These are phyloP conservation scores for Fraxinus baroniana DNA, from an alignment of 305 asterid species.

Conservation along the genomic window DNA sequence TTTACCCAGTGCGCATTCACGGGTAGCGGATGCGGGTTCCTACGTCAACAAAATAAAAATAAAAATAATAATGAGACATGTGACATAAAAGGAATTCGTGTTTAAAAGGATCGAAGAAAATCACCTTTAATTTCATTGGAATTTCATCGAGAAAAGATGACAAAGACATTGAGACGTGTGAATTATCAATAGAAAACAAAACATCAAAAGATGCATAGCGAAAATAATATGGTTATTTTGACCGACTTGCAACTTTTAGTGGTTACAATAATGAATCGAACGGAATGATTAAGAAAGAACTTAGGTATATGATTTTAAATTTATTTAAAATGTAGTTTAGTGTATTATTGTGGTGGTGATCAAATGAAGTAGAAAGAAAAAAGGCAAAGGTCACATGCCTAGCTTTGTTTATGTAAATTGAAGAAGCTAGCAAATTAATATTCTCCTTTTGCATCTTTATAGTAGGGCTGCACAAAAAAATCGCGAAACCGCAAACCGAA, in stretches of 20 bases:
- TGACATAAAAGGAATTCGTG: background rate
- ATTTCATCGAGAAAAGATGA: background rate
- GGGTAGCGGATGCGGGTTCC: too few species aligned
- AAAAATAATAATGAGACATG: background rate
- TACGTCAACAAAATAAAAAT: too few species aligned
- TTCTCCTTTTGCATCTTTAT: constrained; percentile 12
- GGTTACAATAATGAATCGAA: background rate
- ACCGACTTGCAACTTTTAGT: background rate
- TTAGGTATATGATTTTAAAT: background rate
- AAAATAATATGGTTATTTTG: background rate
- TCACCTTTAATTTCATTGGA: background rate
- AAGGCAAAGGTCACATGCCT: background rate
- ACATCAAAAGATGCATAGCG: background rate
- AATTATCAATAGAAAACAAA: background rate
- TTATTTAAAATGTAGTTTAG: background rate
- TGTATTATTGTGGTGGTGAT: background rate
- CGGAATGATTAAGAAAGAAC: background rate
- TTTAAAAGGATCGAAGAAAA: background rate
- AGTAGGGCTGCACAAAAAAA: too few species aligned
- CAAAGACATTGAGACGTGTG: background rate
- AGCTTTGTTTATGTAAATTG: background rate
- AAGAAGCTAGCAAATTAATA: constrained; percentile 1
- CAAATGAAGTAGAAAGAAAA: background rate
- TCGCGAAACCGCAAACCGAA: too few species aligned
- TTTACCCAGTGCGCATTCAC: too few species aligned